Evolutionary conservation across 108 stramenopile species (phyloP), one percentile per base, ranked within the genome.

Genomic region (Fistulifera solaris): DNA sequence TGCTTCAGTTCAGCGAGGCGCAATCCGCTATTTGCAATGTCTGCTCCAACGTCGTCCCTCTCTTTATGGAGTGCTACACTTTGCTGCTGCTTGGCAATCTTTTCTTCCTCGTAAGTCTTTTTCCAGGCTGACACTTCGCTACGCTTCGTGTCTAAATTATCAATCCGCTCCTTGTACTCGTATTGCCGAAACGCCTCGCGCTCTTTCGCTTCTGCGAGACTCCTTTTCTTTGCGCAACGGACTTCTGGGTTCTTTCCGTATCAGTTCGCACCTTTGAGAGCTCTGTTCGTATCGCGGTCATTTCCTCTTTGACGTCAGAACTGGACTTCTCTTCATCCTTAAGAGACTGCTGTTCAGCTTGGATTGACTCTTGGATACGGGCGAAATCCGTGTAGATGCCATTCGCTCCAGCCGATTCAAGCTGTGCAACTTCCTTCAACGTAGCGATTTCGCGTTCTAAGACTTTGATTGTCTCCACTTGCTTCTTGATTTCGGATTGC

Each of bases 81-180:
- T 22, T 13, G 23, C 49, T 15, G 19, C 12, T 50, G 24, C 2
- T 23, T 50, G 21, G 49, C 49, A 24, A 1, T 8, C 10, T 50
- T 15, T 10, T 50, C 49, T 24, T 50, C 49, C 23, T 50, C 26
- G 49, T 26, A 26, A 24, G 49, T 22, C 49, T 50, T 50, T 4
- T 50, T 22, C 49, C 8, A 22, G 4, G 2, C 49, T 22, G 17
- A 22, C 2, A 50, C 49, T 22, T 50, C 14, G 49, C 10, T 19
- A 8, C 15, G 17, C 21, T 26, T 15, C 23, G 21, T 12, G 11
- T 26, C 49, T 24, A 26, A 15, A 13, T 50, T 13, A 24, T 22
- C 23, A 22, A 15, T 22, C 24, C 49, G 26, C 5, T 8, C 4
- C 21, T 50, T 26, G 26, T 26, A 15, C 2, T 50, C 24, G 21